Percentiles rank a stretch among this genome's conserved stretches.
Conservation (phyloP, 2,329 filamentous ascomycete genomes). For the Xylaria sp. region DNA sequence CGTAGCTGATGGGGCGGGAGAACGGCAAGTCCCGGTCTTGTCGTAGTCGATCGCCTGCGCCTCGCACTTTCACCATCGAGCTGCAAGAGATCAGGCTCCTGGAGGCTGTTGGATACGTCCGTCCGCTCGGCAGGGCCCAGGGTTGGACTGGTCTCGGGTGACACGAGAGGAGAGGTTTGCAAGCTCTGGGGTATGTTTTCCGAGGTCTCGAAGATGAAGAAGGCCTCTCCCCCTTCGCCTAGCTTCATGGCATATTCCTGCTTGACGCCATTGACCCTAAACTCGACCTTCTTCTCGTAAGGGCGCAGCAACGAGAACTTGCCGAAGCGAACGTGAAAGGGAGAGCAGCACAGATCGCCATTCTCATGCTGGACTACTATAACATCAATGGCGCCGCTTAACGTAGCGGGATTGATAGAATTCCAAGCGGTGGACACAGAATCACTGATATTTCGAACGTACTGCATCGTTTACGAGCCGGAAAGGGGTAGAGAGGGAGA, state of each 20-base stretch:
- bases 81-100: constrained; percentile 76
- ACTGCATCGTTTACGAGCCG: constrained; percentile 77
- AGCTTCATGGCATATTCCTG: constrained; percentile 98
- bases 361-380: constrained; percentile 98
- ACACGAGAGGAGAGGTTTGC: constrained; percentile 94
- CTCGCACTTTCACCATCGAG: constrained; percentile 63
- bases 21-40: constrained; percentile 59
- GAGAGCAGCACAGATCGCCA: constrained; percentile 88
- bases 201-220: constrained; percentile 97
- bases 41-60: constrained; percentile 53
- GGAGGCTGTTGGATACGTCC: constrained; percentile 57
- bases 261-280: constrained; percentile 90
- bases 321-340: constrained; percentile 98
- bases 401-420: constrained; percentile 96
- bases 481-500: not conserved
- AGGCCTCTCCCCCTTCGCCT: constrained; percentile 95
- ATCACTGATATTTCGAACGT: constrained; percentile 94
- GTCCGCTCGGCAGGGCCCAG: constrained; percentile 61
- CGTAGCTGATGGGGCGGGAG: constrained; percentile 50
- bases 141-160: constrained; percentile 87
- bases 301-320: constrained; percentile 96
- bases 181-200: constrained; percentile 91
- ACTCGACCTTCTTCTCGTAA: constrained; percentile 99
- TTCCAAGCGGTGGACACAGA: constrained; percentile 99
- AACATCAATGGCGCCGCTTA: constrained; percentile 98